Evolutionary conservation across 306 rosid species (phyloP), one percentile per base, ranked within the genome.

Genomic region (Prunus mongolica): DNA sequence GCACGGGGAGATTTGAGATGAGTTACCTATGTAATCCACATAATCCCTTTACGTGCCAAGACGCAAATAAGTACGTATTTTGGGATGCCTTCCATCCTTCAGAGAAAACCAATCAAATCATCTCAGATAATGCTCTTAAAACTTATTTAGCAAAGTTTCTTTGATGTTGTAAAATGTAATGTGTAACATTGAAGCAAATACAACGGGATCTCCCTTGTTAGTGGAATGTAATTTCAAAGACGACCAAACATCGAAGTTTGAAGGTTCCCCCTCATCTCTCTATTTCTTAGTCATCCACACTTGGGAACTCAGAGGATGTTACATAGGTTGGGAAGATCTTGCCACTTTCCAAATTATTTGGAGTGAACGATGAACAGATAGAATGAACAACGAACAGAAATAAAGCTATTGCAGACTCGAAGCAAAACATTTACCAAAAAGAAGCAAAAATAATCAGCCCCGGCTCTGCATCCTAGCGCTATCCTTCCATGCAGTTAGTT

Each of bases 31-130:
- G 90, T 38, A 63, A 56, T 41, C 75, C 75, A 0, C 19, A 79
- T 2, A 84, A 58, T 64, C 90, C 83, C 66, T 84, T 82, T 46
- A 80, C 88, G 7, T 84, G 90, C 78, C 24, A 62, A 28, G 90
- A 87, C 67, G 88, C 88, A 22, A 74, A 79, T 28, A 87, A 79
- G 77, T 82, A 44, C 10, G 88, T 79, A 8, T 87, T 87, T 44
- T 87, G 90, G 88, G 88, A 84, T 71, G 78, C 88, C 55, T 71
- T 84, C 62, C 90, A 84, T 70, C 84, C 87, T 55, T 76, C 86
- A 18, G 61, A 79, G 72, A 87, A 46, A 28, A 82, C 86, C 20
- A 84, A 69, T 22, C 60, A 67, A 8, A 66, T 84, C 1, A 55
- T 84, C 74, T 73, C 88, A 1, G 55, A 69, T 8, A 10, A 72